A percentile compares a stretch with the other conserved stretches of the same genome.
Conservation (phyloP, 306 rosid species). For the Echinosophora koreensis region DNA sequence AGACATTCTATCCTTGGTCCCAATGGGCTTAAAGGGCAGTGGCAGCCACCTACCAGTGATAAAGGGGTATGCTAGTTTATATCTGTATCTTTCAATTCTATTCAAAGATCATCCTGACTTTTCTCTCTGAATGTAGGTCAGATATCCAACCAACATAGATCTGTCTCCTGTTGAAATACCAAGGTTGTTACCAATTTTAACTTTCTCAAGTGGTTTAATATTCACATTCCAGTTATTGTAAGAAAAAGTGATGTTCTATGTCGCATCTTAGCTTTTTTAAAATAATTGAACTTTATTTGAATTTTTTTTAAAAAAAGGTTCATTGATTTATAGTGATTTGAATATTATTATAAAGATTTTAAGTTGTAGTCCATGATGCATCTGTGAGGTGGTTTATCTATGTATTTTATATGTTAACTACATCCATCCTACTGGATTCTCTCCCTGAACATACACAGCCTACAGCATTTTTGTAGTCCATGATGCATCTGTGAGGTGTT, state of each 20-base stretch:
- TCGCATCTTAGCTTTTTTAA: slow-evolving; percentile 7
- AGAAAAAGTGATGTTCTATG: slow-evolving; percentile 15
- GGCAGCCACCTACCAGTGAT: slow-evolving; percentile 75
- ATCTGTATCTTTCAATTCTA: slow-evolving; percentile 36
- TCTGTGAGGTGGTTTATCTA: slow-evolving; percentile 24
- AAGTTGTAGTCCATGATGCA: slow-evolving; percentile 12
- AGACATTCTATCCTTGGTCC: slow-evolving; percentile 95
- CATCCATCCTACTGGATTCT: slow-evolving; percentile 30
- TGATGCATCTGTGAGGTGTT: slow-evolving; percentile 27
- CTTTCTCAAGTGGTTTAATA: slow-evolving; percentile 32
- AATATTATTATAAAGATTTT: slow-evolving; percentile 27
- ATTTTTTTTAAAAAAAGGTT: slow-evolving; percentile 12
- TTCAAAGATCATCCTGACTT: slow-evolving; percentile 52
- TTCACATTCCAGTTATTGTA: slow-evolving; percentile 11
- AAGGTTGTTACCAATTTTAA: slow-evolving; percentile 62
- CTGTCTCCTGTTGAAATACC: slow-evolving; percentile 75
- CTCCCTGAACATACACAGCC: slow-evolving; percentile 48
- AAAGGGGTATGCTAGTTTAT: slow-evolving; percentile 71
- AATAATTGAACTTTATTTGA: not conserved
- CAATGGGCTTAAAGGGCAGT: slow-evolving; percentile 79
- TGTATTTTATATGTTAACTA: slow-evolving; percentile 36
- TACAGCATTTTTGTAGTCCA: slow-evolving; percentile 49
- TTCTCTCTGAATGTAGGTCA: slow-evolving; percentile 72
- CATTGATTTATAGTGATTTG: slow-evolving; percentile 32
- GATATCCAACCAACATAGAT: slow-evolving; percentile 83